Evolutionary conservation across 805 yeast genomes (phyloP).

Genomic region (Saccharomycopsis malanga): DNA sequence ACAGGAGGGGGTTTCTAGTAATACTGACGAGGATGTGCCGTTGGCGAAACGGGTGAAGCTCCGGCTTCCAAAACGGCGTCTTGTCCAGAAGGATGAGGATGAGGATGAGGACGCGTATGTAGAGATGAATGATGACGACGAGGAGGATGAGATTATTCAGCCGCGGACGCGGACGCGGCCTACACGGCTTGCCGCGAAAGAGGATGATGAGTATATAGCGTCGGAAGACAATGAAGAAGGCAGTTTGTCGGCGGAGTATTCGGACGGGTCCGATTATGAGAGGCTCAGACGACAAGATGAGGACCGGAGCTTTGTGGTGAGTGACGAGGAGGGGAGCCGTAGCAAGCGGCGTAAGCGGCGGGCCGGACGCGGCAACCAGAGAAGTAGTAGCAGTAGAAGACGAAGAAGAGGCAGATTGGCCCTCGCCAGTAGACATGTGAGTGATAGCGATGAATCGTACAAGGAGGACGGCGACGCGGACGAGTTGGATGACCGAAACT

Average conservation of each 20-base stretch:
- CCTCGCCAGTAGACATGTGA: background rate
- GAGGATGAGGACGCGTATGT: slow-evolving; percentile 11
- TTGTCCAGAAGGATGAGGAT: slow-evolving; percentile 1
- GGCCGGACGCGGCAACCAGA: slow-evolving; percentile 19
- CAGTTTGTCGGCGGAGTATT: slow-evolving; percentile 20
- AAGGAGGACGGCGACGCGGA: slow-evolving; percentile 25
- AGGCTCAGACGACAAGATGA: slow-evolving; percentile 22
- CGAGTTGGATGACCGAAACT: slow-evolving; percentile 24
- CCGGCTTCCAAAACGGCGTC: slow-evolving; percentile 1
- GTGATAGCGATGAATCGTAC: slow-evolving; percentile 26
- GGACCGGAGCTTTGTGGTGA: slow-evolving; percentile 25
- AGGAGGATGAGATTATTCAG: slow-evolving; percentile 25
- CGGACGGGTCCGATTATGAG: slow-evolving; percentile 18
- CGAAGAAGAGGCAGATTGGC: slow-evolving; percentile 21
- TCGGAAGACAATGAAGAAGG: slow-evolving; percentile 22
- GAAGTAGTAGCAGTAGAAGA: slow-evolving; percentile 17
- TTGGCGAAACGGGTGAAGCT: slow-evolving; percentile 2
- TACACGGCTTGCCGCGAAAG: slow-evolving; percentile 32
- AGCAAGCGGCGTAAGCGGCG: slow-evolving; percentile 15
- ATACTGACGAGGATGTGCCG: background rate
- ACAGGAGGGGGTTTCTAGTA: slow-evolving; percentile 10
- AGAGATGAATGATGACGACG: slow-evolving; percentile 20
- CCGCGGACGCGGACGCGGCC: slow-evolving; percentile 17
- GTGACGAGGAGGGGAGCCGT: slow-evolving; percentile 22
- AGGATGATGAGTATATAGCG: slow-evolving; percentile 28